These are phyloP conservation scores for Hypoxylon rubiginosum DNA, from an alignment of 2,329 filamentous ascomycete species.

Conservation along the genomic window DNA sequence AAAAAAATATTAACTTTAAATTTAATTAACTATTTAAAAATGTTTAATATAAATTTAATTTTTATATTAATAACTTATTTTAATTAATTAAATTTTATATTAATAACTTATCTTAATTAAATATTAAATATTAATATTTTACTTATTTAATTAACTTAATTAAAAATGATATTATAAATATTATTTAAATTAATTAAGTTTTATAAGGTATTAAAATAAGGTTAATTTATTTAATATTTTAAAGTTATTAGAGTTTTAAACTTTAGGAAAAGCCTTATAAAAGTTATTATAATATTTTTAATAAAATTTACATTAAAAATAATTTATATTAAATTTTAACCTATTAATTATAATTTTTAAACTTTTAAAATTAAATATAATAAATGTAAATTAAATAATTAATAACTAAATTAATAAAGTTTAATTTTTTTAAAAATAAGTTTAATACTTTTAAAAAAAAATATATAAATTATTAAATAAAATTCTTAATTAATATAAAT, in stretches of 20 bases:
- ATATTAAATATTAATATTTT: neutral
- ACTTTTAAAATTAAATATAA: neutral
- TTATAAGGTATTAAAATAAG: too few relatives aligned
- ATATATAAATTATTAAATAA: neutral
- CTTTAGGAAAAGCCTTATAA: too few relatives aligned
- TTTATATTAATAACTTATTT: neutral
- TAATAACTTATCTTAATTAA: neutral
- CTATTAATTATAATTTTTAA: neutral
- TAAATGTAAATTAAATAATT: neutral
- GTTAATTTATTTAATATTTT: neutral
- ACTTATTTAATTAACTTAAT: neutral
- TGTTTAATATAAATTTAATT: neutral
- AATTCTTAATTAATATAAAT: neutral
- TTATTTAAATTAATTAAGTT: neutral
- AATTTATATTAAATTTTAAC: neutral
- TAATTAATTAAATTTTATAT: neutral
- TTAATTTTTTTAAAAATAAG: too few relatives aligned
- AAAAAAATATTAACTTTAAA: neutral
- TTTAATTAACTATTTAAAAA: too few relatives aligned
- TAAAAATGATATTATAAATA: neutral
- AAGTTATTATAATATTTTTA: neutral
- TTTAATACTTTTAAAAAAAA: neutral
- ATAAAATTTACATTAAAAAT: neutral
- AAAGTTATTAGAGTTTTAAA: too few relatives aligned
- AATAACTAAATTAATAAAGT: too few relatives aligned